phyloP scores from a whole-genome alignment of 139 green algal genomes.

The Asterochloris erici region DNA sequence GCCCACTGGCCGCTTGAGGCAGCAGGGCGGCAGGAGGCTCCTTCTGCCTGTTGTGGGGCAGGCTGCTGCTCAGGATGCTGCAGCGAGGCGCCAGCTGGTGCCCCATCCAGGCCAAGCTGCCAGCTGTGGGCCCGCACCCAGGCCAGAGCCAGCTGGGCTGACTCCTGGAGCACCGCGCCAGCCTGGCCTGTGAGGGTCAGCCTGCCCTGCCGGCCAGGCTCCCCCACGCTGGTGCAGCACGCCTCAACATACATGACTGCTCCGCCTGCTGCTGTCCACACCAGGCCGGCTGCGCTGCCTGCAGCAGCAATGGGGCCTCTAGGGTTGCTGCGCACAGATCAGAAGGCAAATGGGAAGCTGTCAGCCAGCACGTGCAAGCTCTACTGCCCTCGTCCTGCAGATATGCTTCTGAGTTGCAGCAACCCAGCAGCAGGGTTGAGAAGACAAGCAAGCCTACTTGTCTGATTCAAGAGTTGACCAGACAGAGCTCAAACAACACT shows the following conservation, averaged over 20 bases:
- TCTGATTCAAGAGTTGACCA: too few species aligned
- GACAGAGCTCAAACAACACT: too few species aligned
- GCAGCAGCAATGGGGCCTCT: background rate
- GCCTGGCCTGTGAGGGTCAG: slow-evolving; percentile 77
- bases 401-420: background rate
- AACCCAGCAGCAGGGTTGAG: too few species aligned
- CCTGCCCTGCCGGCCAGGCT: slow-evolving; percentile 25
- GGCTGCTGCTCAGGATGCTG: background rate
- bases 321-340: background rate
- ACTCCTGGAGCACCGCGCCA: slow-evolving; percentile 77
- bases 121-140: slow-evolving; percentile 61
- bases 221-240: slow-evolving; percentile 30
- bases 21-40: background rate
- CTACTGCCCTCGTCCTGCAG: background rate
- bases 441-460: too few species aligned
- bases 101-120: slow-evolving; percentile 29
- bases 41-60: background rate
- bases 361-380: too few species aligned
- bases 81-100: background rate
- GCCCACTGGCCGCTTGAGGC: background rate
- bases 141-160: slow-evolving; percentile 63
- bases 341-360: background rate
- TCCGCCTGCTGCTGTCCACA: slow-evolving; percentile 72
- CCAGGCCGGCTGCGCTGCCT: slow-evolving; percentile 60
- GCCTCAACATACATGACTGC: slow-evolving; percentile 77